phyloP scores from a whole-genome alignment of 495 filamentous ascomycete species.

The Penicillium angulare region DNA sequence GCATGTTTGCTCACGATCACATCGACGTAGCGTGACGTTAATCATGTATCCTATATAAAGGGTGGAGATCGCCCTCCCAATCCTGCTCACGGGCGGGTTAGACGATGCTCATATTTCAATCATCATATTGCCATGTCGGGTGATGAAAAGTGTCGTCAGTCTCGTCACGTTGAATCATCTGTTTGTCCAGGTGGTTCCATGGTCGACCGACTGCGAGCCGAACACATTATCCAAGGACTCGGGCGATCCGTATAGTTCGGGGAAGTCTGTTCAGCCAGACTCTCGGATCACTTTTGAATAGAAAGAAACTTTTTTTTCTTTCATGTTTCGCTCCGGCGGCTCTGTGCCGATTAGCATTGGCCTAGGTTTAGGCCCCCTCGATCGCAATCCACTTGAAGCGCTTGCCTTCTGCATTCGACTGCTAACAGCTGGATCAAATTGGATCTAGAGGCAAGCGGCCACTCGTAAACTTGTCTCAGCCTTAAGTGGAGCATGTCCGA shows the following conservation, averaged over 20 bases:
- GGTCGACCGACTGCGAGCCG: slow-evolving; percentile 19
- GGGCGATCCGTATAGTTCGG: slow-evolving; percentile 5
- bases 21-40: slow-evolving; percentile 33
- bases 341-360: slow-evolving; percentile 1
- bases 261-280: background rate
- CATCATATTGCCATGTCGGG: slow-evolving; percentile 13
- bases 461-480: background rate
- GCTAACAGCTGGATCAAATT: too few species aligned
- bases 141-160: slow-evolving; percentile 41
- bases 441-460: background rate
- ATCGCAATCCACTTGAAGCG: background rate
- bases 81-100: background rate
- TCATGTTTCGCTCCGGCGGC: background rate
- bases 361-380: background rate
- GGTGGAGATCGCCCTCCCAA: slow-evolving; percentile 5
- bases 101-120: slow-evolving; percentile 22
- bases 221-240: slow-evolving; percentile 18
- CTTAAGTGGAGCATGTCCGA: slow-evolving; percentile 5
- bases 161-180: slow-evolving; percentile 36
- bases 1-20: slow-evolving; percentile 29
- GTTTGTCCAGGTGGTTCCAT: slow-evolving; percentile 22
- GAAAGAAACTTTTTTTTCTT: background rate
- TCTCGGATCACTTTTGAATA: background rate
- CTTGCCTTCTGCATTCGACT: too few species aligned
- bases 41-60: slow-evolving; percentile 20